phyloP scores from a whole-genome alignment of 2,329 filamentous ascomycete genomes.

The Aspergillus sp. region DNA sequence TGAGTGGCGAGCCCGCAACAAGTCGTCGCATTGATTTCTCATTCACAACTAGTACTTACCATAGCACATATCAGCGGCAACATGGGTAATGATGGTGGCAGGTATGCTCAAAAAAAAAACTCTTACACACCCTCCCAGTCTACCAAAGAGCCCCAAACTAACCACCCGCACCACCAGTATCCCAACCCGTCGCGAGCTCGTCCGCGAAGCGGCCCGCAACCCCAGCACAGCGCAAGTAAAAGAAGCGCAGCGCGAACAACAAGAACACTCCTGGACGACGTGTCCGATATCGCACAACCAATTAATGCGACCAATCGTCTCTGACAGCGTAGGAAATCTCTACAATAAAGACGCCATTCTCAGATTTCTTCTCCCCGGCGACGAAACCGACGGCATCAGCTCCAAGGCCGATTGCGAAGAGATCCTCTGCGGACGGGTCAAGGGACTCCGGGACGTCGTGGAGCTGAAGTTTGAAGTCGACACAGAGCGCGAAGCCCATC shows the following conservation, averaged over 20 bases:
- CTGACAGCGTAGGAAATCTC: slow-evolving; percentile 77
- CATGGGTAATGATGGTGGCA: slow-evolving; percentile 98
- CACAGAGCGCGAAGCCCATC: slow-evolving; percentile 39
- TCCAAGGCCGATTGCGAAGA: slow-evolving; percentile 62
- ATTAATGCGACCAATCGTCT: slow-evolving; percentile 74
- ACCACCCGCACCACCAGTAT: slow-evolving; percentile 58
- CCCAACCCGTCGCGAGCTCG: slow-evolving; percentile 90
- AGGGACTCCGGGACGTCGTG: slow-evolving; percentile 80
- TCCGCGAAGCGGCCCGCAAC: slow-evolving; percentile 84
- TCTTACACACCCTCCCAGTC: too few species aligned
- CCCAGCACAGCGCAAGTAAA: slow-evolving; percentile 85
- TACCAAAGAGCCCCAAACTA: background rate
- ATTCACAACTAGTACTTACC: background rate
- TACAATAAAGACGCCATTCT: slow-evolving; percentile 96
- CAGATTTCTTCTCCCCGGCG: slow-evolving; percentile 61
- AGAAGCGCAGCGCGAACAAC: slow-evolving; percentile 80
- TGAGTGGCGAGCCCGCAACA: background rate
- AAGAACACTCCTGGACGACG: slow-evolving; percentile 81
- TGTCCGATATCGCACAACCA: slow-evolving; percentile 82
- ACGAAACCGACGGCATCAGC: slow-evolving; percentile 56
- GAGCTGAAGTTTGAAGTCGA: slow-evolving; percentile 75
- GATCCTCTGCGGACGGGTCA: slow-evolving; percentile 65
- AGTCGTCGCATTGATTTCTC: slow-evolving; percentile 1
- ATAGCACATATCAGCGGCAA: slow-evolving; percentile 18
- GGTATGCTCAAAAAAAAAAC: slow-evolving; percentile 38